phyloP scores from a whole-genome alignment of 2,329 filamentous ascomycete species.

The Sporothrix phasma region DNA sequence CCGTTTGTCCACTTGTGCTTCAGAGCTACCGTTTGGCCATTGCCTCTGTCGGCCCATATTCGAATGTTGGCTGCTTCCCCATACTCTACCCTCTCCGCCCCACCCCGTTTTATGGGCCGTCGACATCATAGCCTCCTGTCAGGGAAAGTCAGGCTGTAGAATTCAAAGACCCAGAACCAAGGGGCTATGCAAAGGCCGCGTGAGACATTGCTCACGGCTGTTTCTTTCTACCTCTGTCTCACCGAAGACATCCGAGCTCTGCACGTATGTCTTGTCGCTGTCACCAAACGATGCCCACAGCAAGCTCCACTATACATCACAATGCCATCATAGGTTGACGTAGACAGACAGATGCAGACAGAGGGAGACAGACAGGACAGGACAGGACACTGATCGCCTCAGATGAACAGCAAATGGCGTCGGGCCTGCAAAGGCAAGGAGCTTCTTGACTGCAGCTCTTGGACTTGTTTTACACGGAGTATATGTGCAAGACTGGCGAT shows the following conservation, averaged over 20 bases:
- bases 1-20: not conserved
- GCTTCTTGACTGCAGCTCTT: not conserved
- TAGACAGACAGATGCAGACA: not conserved
- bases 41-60: not conserved
- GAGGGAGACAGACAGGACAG: too few species aligned
- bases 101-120: not conserved
- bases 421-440: not conserved
- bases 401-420: not conserved
- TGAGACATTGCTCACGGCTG: too few species aligned
- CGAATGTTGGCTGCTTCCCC: too few species aligned
- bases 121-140: not conserved
- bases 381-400: too few species aligned
- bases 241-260: too few species aligned
- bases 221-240: too few species aligned
- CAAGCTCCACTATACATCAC: not conserved
- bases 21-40: not conserved
- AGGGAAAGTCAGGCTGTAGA: too few species aligned
- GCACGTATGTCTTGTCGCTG: too few species aligned
- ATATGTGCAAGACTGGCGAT: too few species aligned
- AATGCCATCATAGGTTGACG: not conserved
- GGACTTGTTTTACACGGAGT: too few species aligned
- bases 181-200: not conserved
- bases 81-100: not conserved
- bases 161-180: not conserved
- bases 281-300: too few species aligned